Evolutionary conservation across 108 stramenopile species (phyloP).

Genomic region (Fistulifera solaris): DNA sequence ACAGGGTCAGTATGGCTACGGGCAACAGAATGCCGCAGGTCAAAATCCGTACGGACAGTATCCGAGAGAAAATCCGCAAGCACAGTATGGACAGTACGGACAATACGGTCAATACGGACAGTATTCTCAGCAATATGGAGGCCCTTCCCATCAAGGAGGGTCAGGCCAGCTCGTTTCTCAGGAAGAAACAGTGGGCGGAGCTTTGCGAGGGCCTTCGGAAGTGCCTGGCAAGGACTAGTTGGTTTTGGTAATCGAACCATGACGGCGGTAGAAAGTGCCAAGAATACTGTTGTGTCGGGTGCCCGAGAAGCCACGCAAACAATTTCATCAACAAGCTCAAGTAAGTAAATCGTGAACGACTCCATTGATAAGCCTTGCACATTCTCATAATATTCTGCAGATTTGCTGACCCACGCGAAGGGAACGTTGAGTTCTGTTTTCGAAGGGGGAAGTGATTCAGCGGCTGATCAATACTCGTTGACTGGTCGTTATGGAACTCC

Average conservation of each 20-base stretch:
- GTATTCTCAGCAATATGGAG: constrained; percentile 9
- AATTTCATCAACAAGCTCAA: constrained; percentile 25
- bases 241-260: constrained; percentile 41
- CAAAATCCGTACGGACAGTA: constrained; percentile 8
- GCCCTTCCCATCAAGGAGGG: constrained; percentile 10
- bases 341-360: constrained; percentile 24
- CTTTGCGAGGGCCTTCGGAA: constrained; percentile 35
- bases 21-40: constrained; percentile 3
- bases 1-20: constrained; percentile 5
- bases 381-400: constrained; percentile 12
- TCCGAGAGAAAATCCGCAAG: constrained; percentile 8
- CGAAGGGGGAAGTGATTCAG: constrained; percentile 13
- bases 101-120: constrained; percentile 22
- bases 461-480: constrained; percentile 5
- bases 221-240: constrained; percentile 42
- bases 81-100: constrained; percentile 2
- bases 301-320: constrained; percentile 38
- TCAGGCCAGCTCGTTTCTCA: constrained; percentile 14
- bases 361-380: neutral
- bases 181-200: constrained; percentile 4
- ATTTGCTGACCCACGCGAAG: constrained; percentile 25
- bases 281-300: constrained; percentile 32
- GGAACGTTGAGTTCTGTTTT: constrained; percentile 35
- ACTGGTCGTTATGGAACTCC: constrained; percentile 2
- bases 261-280: constrained; percentile 31